Evolutionary conservation across 2,329 filamentous ascomycete species (phyloP).

Genomic region (Aspergillus ochraceus): DNA sequence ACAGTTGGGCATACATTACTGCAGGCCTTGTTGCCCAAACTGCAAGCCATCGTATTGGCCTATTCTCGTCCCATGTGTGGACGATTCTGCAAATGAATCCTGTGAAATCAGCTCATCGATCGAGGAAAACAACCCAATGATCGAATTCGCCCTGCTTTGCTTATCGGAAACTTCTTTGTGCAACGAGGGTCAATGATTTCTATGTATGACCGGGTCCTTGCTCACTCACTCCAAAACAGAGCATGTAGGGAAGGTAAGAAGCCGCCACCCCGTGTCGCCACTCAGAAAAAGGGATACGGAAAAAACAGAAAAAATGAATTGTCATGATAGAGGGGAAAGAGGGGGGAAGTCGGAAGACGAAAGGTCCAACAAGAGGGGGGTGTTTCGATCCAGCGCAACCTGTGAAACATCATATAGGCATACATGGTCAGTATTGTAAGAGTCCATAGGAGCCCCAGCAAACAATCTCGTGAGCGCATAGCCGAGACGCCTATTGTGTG

Average conservation of each 20-base stretch:
- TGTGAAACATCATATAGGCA: not conserved
- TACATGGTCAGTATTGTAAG: not conserved
- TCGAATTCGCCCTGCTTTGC: not conserved
- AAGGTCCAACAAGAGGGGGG: not conserved
- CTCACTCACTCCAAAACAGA: not conserved
- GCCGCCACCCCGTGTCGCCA: not conserved
- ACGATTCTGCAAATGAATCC: not conserved
- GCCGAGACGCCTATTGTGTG: not conserved
- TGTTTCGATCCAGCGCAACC: not conserved
- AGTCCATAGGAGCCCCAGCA: not conserved
- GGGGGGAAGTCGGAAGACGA: not conserved
- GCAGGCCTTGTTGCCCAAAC: slow-evolving; percentile 29
- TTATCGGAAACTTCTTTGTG: not conserved
- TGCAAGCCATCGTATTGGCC: slow-evolving; percentile 15
- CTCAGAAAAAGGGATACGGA: not conserved
- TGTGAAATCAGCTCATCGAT: not conserved
- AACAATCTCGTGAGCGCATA: not conserved
- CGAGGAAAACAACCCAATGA: slow-evolving; percentile 8
- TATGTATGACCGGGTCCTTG: not conserved
- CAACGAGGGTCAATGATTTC: not conserved
- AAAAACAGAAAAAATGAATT: not conserved
- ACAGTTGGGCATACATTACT: slow-evolving; percentile 29
- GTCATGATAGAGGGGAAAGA: not conserved
- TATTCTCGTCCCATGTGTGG: slow-evolving; percentile 7
- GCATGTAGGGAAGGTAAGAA: not conserved